Evolutionary conservation across 2,329 filamentous ascomycete species (phyloP), one percentile per base, ranked within the genome.

Genomic region (Aspergillaceae sp.): DNA sequence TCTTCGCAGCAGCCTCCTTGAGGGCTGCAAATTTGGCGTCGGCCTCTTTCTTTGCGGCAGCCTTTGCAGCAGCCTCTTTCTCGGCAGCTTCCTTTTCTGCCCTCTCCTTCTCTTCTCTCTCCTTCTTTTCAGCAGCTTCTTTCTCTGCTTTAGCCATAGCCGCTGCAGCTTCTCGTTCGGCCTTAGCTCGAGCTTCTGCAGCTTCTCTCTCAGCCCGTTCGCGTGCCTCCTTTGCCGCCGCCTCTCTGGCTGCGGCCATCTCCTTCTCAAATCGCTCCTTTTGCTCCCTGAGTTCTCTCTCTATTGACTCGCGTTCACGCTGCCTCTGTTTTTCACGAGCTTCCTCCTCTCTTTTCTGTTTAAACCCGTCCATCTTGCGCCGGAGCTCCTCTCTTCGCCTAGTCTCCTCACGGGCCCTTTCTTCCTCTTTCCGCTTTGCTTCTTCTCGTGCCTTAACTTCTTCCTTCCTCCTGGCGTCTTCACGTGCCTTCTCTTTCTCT

Each of bases 41-140:
- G n/a, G 61, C 61, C 42, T 66, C 63, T 33, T 62, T 63, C 45
- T 67, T 64, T 8, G 64, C 65, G 5, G 60, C 57, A 1, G 58
- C 64, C 47, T 65, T 66, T 42, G 60, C 59, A 5, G 62, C 61
- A 2, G 63, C 68, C 68, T 92, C 91, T 70, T 94, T 87, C 59
- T 92, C 85, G 2, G 61, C 60, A 85, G 63, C 62, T 34, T 64
- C 58, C 45, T 63, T 65, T 27, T 61, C 62, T 3, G 62, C 62
- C 37, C 56, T 62, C 27, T 60, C 61, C 11, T 56, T 57, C 26
- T 58, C 62, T 45, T 62, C 52, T 51, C 56, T 58, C 45, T 62
- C 51, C 49, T 61, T 58, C 43, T 59, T 51, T 40, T 66, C 64
- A 0, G 62, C 60, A 3, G 65, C 61, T 49, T 68, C 67, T 45